Evolutionary conservation across 2,329 filamentous ascomycete species (phyloP).

Genomic region (Lachnellula subtilissima): DNA sequence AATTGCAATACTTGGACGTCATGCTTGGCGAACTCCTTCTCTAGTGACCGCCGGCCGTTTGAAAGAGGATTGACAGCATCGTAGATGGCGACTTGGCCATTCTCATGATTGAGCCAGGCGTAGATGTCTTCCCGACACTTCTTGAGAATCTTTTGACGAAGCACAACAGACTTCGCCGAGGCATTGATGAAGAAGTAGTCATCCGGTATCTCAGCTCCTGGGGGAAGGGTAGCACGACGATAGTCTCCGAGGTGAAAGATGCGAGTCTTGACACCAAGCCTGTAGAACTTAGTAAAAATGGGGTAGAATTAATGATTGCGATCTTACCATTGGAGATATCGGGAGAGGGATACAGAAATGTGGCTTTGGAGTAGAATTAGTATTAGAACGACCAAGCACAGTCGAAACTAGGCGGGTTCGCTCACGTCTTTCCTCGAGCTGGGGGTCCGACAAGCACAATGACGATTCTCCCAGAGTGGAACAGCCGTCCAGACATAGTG

Average conservation of each 20-base stretch:
- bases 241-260: conserved; percentile 98
- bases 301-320: not conserved
- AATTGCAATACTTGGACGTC: conserved; percentile 67
- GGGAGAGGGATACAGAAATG: conserved; percentile 89
- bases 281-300: conserved; percentile 29
- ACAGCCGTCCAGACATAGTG: conserved; percentile 93
- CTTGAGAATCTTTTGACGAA: conserved; percentile 95
- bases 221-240: conserved; percentile 81
- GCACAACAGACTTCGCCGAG: conserved; percentile 82
- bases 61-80: conserved; percentile 94
- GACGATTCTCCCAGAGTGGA: conserved; percentile 94
- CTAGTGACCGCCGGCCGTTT: conserved; percentile 73
- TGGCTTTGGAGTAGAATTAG: conserved; percentile 50
- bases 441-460: conserved; percentile 96
- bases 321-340: conserved; percentile 81
- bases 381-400: not conserved
- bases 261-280: conserved; percentile 94
- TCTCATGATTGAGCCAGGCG: conserved; percentile 91
- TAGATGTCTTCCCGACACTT: conserved; percentile 98
- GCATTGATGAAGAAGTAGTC: conserved; percentile 98
- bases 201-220: conserved; percentile 79
- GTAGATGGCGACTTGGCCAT: conserved; percentile 97
- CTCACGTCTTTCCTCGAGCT: conserved; percentile 88
- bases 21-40: conserved; percentile 96
- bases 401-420: conserved; percentile 12